Conservation (phyloP, 345 rosid species). For the Eucalyptus lansdowneana region DNA sequence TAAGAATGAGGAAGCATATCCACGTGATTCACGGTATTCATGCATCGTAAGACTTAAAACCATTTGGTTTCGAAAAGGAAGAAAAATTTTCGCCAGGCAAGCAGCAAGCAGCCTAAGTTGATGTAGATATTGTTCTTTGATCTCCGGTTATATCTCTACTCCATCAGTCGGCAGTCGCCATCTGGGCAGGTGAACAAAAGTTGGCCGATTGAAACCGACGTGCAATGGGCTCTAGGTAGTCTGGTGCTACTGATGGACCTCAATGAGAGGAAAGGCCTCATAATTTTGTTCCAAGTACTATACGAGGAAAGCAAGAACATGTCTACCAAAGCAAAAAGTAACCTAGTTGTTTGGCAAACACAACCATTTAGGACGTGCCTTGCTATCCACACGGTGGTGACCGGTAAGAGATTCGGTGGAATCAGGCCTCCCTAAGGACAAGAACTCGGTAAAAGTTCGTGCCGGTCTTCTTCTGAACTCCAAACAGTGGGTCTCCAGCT, state of each 20-base stretch:
- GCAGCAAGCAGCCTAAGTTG: background rate
- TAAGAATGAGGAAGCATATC: background rate
- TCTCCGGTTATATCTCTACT: background rate
- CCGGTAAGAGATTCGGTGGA: background rate
- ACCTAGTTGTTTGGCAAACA: background rate
- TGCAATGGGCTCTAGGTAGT: background rate
- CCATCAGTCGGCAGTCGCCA: background rate
- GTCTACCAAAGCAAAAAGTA: background rate
- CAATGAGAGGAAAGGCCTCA: background rate
- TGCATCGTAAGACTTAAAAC: background rate
- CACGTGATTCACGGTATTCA: background rate
- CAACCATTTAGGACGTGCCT: background rate
- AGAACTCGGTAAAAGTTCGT: background rate
- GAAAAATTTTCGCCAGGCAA: background rate
- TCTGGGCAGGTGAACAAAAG: background rate
- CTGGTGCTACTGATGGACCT: background rate
- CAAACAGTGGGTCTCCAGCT: background rate
- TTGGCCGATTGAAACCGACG: background rate
- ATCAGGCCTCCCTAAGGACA: background rate
- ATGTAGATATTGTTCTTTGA: background rate
- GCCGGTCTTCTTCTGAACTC: background rate
- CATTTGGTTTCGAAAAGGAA: background rate
- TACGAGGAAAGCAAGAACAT: background rate
- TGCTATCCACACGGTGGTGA: background rate
- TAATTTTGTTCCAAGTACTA: background rate